Conservation (phyloP, 345 rosid species). For the Arabis alpina region DNA sequence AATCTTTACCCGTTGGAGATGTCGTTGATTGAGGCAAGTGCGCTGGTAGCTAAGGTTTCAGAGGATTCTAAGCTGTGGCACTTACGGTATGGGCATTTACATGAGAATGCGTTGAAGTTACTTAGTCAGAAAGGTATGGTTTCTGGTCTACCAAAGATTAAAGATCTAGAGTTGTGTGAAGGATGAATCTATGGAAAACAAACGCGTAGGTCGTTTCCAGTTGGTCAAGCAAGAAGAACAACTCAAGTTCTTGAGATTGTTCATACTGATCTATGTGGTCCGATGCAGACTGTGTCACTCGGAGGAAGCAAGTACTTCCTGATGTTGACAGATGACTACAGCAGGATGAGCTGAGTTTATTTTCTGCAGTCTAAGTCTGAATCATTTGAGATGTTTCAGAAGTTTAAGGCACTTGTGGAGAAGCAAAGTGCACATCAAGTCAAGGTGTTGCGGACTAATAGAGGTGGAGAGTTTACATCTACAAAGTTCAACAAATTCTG, state of each 20-base stretch:
- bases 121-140: slow-evolving; percentile 2
- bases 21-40: too few species aligned
- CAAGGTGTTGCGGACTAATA: too few species aligned
- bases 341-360: not conserved
- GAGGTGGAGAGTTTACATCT: too few species aligned
- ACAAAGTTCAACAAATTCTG: too few species aligned
- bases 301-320: too few species aligned
- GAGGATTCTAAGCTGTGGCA: not conserved
- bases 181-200: not conserved
- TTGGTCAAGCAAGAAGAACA: too few species aligned
- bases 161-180: not conserved
- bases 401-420: too few species aligned
- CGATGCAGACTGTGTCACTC: too few species aligned
- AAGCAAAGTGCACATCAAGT: too few species aligned
- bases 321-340: not conserved
- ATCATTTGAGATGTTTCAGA: not conserved
- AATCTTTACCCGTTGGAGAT: too few species aligned
- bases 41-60: not conserved
- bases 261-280: too few species aligned
- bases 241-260: too few species aligned
- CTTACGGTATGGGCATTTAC: not conserved
- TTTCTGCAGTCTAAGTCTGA: not conserved
- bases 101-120: not conserved
- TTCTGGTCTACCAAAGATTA: not conserved
- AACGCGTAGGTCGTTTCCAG: not conserved